Percentiles rank a stretch among this genome's conserved stretches.
These are phyloP conservation scores for Botrytis pseudocinerea DNA, from an alignment of 2,329 filamentous ascomycete species.

Conservation along the genomic window DNA sequence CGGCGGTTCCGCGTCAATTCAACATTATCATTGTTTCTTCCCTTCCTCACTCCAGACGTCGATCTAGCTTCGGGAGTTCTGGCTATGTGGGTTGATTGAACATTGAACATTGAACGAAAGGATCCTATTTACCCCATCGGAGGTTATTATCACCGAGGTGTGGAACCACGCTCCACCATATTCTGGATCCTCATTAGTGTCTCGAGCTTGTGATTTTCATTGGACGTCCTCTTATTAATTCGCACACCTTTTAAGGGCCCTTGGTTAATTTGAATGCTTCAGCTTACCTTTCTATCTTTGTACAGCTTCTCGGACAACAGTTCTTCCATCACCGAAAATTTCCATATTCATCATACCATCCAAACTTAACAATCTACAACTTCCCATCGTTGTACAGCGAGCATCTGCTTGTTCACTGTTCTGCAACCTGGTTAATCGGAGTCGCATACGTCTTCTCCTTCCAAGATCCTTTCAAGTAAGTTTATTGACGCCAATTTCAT, in stretches of 20 bases:
- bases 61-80: not conserved
- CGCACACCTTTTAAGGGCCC: not conserved
- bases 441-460: constrained; percentile 28
- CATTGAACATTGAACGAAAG: not conserved
- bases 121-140: constrained; percentile 13
- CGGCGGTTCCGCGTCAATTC: not conserved
- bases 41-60: not conserved
- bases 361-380: not conserved
- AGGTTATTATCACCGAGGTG: constrained; percentile 21
- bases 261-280: not conserved
- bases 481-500: constrained; percentile 34
- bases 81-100: not conserved
- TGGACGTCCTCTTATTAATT: not conserved
- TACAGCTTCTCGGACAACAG: constrained; percentile 23
- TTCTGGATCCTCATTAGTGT: not conserved
- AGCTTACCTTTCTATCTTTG: constrained; percentile 18
- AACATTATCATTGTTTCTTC: not conserved
- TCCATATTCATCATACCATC: constrained; percentile 15
- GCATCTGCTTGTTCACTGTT: constrained; percentile 17
- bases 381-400: constrained; percentile 17
- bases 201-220: not conserved
- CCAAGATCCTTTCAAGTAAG: constrained; percentile 28
- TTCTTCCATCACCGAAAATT: constrained; percentile 26
- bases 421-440: constrained; percentile 16
- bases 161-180: not conserved